Conservation (phyloP, 805 yeast species). For the Komagataella pseudopastoris region DNA sequence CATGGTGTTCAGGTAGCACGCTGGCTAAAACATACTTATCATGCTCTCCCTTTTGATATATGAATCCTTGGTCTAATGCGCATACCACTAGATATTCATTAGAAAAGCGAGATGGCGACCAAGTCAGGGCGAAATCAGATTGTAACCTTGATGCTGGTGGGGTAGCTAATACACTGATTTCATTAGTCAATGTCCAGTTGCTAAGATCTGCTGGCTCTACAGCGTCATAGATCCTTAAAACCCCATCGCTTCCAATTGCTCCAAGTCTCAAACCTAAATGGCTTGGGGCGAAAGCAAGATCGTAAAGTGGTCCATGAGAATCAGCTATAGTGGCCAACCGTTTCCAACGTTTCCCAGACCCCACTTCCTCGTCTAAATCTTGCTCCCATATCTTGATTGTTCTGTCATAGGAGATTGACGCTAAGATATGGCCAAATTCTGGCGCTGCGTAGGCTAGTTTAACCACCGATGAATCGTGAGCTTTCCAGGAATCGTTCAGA, state of each 20-base stretch:
- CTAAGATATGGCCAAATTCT: conserved; percentile 77
- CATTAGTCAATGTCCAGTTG: conserved; percentile 69
- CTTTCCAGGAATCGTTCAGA: conserved; percentile 83
- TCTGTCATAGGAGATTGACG: conserved; percentile 83
- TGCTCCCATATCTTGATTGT: conserved; percentile 90
- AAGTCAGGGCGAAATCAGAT: conserved; percentile 71
- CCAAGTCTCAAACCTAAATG: conserved; percentile 75
- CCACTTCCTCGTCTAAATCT: conserved; percentile 58
- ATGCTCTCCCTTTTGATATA: conserved; percentile 39
- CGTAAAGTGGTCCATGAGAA: conserved; percentile 79
- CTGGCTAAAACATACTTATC: conserved; percentile 45
- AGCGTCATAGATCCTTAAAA: conserved; percentile 74
- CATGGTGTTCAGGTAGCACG: conserved; percentile 71
- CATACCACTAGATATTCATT: conserved; percentile 73
- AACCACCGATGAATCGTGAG: conserved; percentile 83
- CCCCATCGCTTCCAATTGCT: conserved; percentile 82
- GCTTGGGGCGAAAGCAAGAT: conserved; percentile 79
- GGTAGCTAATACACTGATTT: conserved; percentile 47
- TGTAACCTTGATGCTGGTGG: conserved; percentile 76
- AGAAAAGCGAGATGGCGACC: conserved; percentile 84
- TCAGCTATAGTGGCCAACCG: conserved; percentile 69
- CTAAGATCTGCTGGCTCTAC: conserved; percentile 80
- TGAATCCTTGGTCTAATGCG: conserved; percentile 76
- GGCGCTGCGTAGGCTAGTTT: conserved; percentile 90
- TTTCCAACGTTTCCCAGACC: conserved; percentile 78